A percentile compares a stretch with the other conserved stretches of the same genome.
phyloP scores from a whole-genome alignment of 768 basidiomycete genomes.

The Inosperma sp. region DNA sequence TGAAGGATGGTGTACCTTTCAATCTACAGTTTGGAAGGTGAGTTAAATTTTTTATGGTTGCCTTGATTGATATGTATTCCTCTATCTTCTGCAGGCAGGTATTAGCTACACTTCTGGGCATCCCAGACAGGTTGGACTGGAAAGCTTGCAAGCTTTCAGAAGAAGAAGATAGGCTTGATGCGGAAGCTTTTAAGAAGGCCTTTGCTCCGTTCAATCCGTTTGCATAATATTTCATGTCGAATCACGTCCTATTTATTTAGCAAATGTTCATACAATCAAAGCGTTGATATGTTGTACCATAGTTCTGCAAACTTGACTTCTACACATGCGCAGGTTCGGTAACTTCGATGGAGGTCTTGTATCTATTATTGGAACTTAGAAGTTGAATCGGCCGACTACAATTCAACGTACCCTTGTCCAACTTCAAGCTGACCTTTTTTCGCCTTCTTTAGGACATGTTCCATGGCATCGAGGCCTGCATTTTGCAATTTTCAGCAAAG shows the following conservation, averaged over 20 bases:
- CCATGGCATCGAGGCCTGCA: constrained; percentile 81
- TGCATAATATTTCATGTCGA: constrained; percentile 7
- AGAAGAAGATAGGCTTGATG: constrained; percentile 83
- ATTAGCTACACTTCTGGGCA: constrained; percentile 68
- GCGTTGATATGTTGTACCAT: too few species aligned
- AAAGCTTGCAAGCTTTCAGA: constrained; percentile 80
- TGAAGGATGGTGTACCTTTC: constrained; percentile 75
- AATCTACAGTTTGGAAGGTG: constrained; percentile 93
- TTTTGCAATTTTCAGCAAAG: background rate
- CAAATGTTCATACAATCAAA: background rate
- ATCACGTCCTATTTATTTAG: background rate
- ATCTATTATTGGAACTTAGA: constrained; percentile 20
- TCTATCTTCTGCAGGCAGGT: constrained; percentile 56
- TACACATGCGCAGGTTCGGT: constrained; percentile 21
- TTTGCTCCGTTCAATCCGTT: constrained; percentile 71
- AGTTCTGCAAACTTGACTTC: too few species aligned
- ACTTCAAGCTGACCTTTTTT: constrained; percentile 58
- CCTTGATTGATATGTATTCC: constrained; percentile 7
- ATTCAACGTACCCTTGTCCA: constrained; percentile 52
- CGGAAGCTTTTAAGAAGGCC: constrained; percentile 74
- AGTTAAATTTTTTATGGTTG: constrained; percentile 21
- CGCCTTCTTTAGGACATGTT: constrained; percentile 66
- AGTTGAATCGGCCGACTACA: background rate
- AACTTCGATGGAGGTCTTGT: constrained; percentile 21
- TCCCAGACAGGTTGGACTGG: constrained; percentile 86